phyloP scores from a whole-genome alignment of 2,329 filamentous ascomycete species.

The Diplodia mutila region DNA sequence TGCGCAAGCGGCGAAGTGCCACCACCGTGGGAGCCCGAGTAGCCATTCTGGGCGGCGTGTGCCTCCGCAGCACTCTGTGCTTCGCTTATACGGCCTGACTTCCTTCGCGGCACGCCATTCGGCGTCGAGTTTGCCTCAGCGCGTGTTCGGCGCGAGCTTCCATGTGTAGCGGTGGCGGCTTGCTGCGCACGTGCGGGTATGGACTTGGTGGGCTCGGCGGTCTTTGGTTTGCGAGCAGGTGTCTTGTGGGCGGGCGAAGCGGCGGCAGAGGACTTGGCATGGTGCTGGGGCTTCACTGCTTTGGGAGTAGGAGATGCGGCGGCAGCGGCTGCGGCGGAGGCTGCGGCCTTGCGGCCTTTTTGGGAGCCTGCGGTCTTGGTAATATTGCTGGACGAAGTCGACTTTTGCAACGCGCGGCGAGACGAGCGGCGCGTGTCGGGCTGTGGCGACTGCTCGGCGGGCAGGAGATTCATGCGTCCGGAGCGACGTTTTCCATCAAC shows the following conservation, averaged over 20 bases:
- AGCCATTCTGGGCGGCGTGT: neutral
- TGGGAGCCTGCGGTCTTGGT: constrained; percentile 13
- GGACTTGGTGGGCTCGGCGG: neutral
- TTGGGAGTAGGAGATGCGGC: constrained; percentile 1
- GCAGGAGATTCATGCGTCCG: constrained; percentile 58
- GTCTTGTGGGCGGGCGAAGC: constrained; percentile 11
- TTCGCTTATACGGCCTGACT: constrained; percentile 25
- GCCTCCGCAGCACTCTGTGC: constrained; percentile 6
- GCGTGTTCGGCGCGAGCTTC: neutral
- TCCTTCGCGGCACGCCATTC: constrained; percentile 12
- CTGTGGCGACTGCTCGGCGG: constrained; percentile 52
- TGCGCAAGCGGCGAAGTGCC: constrained; percentile 26
- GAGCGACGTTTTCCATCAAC: constrained; percentile 65
- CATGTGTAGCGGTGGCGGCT: neutral
- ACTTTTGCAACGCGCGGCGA: constrained; percentile 22
- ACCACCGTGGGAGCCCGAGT: neutral
- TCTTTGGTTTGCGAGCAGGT: neutral
- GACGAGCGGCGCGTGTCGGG: constrained; percentile 43
- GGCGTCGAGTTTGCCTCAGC: constrained; percentile 11
- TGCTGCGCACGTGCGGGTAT: constrained; percentile 4
- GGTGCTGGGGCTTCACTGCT: constrained; percentile 5
- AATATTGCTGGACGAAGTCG: constrained; percentile 11
- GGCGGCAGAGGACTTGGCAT: constrained; percentile 12
- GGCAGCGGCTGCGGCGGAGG: neutral
- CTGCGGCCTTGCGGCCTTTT: constrained; percentile 9